Evolutionary conservation across 2,329 filamentous ascomycete species (phyloP), one percentile per base, ranked within the genome.

Genomic region (Fusarium vanettenii): DNA sequence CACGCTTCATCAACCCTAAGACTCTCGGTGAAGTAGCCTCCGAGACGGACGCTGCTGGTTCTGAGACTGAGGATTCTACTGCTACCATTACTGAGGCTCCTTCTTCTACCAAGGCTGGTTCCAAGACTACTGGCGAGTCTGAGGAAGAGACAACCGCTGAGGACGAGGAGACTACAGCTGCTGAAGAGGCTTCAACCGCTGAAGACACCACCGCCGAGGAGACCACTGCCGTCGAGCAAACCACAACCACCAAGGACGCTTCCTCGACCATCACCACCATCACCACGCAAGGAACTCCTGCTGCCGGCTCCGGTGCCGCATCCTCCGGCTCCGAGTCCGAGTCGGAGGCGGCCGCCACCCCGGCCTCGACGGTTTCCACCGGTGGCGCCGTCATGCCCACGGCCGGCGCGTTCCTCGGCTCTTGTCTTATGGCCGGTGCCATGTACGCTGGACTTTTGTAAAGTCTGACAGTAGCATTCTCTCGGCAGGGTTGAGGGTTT

Each of bases 1-100:
- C 89, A 10, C 83, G 80, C 52, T 91, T 84, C 81, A 81, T 91
- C 57, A 76, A 84, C 59, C 73, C 78, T 48, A 75, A 78, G 77
- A 82, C 81, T 25, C 65, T 77, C 22, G 76, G 69, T 2, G 64
- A 60, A 27, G 69, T 50, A 48, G 56, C 55, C 37, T 18, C 63
- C 11, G 64, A 70, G 59, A 71, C 69, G 45, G 69, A 60, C 3
- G 43, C 50, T 25, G 50, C n/a, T 14, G 33, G n/a, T 31, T 41
- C 64, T 8, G 33, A 45, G n/a, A 66, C 10, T 9, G 67, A 57
- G 60, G 66, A 64, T 41, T 41, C 41, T 39, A 59, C 65, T 62
- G 69, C 67, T 35, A 75, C 73, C 13, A 72, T 72, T 41, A 77
- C 77, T 39, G 67, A 71, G 43, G 76, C 74, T 9, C 72, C 73